phyloP scores from a whole-genome alignment of 2,329 filamentous ascomycete genomes.

The Pestalotiopsis sp. region DNA sequence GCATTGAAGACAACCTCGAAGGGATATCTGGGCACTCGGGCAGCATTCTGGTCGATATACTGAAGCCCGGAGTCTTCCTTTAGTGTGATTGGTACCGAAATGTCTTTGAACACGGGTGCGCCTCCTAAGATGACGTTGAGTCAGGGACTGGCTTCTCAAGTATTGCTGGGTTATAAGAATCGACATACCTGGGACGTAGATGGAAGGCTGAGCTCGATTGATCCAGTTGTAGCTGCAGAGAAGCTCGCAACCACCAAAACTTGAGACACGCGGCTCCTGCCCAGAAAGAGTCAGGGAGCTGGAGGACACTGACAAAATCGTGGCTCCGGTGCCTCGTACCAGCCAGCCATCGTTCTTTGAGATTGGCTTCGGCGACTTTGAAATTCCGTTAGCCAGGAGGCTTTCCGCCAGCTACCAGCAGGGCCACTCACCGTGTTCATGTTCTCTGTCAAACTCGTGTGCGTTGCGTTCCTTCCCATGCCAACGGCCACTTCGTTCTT shows the following conservation, averaged over 20 bases:
- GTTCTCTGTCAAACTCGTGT: neutral
- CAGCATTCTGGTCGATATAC: constrained; percentile 21
- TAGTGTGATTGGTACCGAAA: constrained; percentile 14
- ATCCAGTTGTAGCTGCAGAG: constrained; percentile 20
- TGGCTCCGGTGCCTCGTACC: neutral
- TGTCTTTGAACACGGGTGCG: constrained; percentile 14
- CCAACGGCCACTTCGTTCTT: neutral
- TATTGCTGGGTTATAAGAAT: neutral
- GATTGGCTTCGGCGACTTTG: neutral
- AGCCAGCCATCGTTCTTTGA: neutral
- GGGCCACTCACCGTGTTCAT: neutral
- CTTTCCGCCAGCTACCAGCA: neutral
- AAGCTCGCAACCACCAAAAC: constrained; percentile 13
- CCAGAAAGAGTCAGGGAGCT: neutral
- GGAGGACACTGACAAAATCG: neutral
- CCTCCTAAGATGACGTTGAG: constrained; percentile 8
- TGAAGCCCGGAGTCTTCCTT: neutral
- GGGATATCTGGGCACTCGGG: constrained; percentile 20
- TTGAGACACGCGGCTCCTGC: constrained; percentile 1
- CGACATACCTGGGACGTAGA: neutral
- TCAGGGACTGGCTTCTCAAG: constrained; percentile 1
- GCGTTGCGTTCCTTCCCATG: neutral
- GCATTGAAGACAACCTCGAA: constrained; percentile 34
- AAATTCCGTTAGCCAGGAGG: neutral
- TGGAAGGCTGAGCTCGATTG: neutral